Evolutionary conservation across 2,329 filamentous ascomycete species (phyloP).

Genomic region (Purpureocillium takamizusanense): DNA sequence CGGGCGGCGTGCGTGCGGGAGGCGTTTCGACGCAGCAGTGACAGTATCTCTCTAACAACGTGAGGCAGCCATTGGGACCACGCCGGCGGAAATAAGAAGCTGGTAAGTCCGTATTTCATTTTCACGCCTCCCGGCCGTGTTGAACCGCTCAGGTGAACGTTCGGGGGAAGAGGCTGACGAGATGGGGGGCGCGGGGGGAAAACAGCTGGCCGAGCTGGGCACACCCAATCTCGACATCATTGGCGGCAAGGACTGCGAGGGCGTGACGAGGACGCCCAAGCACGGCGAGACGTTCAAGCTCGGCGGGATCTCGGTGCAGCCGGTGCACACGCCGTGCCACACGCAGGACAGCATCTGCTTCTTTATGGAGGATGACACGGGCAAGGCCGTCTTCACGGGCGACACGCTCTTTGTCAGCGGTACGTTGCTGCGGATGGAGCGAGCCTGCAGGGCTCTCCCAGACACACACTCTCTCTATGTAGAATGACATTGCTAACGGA

Average conservation of each 20-base stretch:
- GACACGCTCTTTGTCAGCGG: constrained; percentile 94
- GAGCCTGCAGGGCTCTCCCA: too few relatives aligned
- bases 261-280: constrained; percentile 66
- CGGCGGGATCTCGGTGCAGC: constrained; percentile 73
- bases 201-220: constrained; percentile 32
- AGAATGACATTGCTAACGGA: neutral
- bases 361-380: constrained; percentile 70
- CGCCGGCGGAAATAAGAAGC: constrained; percentile 78
- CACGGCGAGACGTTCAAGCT: constrained; percentile 74
- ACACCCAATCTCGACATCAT: constrained; percentile 64
- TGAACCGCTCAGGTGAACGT: too few relatives aligned
- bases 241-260: constrained; percentile 77
- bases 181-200: too few relatives aligned
- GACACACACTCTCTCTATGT: too few relatives aligned
- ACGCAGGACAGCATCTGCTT: constrained; percentile 98
- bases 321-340: constrained; percentile 93
- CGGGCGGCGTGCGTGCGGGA: neutral
- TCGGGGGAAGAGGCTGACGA: too few relatives aligned
- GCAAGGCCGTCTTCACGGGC: constrained; percentile 81
- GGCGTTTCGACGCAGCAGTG: too few relatives aligned
- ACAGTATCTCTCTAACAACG: too few relatives aligned
- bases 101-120: constrained; percentile 41
- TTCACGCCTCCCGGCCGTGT: too few relatives aligned
- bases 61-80: constrained; percentile 77
- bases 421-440: constrained; percentile 22